Evolutionary conservation across 108 stramenopile genomes (phyloP).

Genomic region (Aurantiochytrium sp.): DNA sequence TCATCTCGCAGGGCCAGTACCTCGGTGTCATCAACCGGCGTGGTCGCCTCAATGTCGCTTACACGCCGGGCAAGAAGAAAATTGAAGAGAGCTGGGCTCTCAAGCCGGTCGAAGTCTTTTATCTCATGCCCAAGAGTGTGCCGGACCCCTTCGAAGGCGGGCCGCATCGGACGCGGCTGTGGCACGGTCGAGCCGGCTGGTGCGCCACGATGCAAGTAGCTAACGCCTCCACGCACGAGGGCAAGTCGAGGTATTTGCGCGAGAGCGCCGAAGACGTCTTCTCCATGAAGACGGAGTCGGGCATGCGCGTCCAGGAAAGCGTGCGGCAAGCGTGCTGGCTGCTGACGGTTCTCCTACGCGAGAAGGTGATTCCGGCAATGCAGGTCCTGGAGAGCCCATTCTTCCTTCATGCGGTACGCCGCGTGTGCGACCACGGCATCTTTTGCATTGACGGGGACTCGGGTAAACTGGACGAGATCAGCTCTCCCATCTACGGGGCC

Average conservation of each 20-base stretch:
- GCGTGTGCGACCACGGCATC: conserved; percentile 17
- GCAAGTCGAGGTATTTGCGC: background rate
- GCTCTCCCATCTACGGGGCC: background rate
- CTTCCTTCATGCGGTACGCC: background rate
- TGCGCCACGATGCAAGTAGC: background rate
- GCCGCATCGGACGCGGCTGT: conserved; percentile 1
- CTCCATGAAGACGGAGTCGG: background rate
- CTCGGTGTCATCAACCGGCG: background rate
- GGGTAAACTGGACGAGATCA: background rate
- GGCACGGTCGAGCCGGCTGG: conserved; percentile 24
- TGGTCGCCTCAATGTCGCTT: conserved; percentile 13
- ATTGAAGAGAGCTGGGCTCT: conserved; percentile 21
- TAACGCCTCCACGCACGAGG: background rate
- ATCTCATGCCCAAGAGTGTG: conserved; percentile 25
- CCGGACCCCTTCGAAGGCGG: background rate
- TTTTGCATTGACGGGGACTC: conserved; percentile 13
- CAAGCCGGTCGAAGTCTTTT: conserved; percentile 16
- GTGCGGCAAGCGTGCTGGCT: conserved; percentile 16
- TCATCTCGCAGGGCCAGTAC: conserved; percentile 25
- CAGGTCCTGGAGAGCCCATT: background rate
- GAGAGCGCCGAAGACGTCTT: conserved; percentile 20
- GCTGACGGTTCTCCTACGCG: background rate
- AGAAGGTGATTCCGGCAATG: background rate
- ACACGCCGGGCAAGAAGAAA: conserved; percentile 31
- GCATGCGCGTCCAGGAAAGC: background rate